Evolutionary conservation across 768 basidiomycete genomes (phyloP), one percentile per base, ranked within the genome.

Genomic region (Lentinula boryana): DNA sequence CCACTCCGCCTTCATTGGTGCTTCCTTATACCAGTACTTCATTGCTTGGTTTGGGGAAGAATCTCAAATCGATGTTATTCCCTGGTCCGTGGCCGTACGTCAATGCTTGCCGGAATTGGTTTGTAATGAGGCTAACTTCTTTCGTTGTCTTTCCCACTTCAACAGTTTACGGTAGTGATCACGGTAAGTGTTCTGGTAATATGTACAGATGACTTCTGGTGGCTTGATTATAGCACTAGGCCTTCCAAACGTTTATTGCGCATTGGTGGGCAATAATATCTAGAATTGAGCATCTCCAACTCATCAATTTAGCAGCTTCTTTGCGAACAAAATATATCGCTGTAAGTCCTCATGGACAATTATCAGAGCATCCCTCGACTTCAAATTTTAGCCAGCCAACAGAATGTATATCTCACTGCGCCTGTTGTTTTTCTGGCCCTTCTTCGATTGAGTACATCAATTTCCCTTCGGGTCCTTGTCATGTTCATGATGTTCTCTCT

Each of bases 61-160:
- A 15, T 49, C 46, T 4, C n/a, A 27, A 49, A 59, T 59, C 16
- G 44, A 59, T 15, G 35, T 35, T 15, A 59, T 59, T 16, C 58
- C 44, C 35, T 59, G 58, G 58, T 59, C 58, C 18, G 33, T 59
- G 15, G 58, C 58, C 13, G 58, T 59, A 49, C 48, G 58, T 59
- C 4, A 43, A 38, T 5, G 5, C 27, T 12, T 48, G 38, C n/a
- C 15, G 35, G 4, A 21, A 32, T 46, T n/a, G 41, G 15, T 31
- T 36, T 27, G n/a, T 32, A 13, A 9, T n/a, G 18, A 38, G n/a
- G 12, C 51, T 53, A 53, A 38, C 18, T 33, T 36, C 7, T 38
- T 38, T 54, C 10, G 36, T 32, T 18, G 23, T 40, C 10, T n/a
- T 32, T 18, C 2, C 23, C 18, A 6, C 4, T n/a, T 18, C 5